Evolutionary conservation across 352 stramenopile genomes (phyloP).

Genomic region (Phytopythium vexans): DNA sequence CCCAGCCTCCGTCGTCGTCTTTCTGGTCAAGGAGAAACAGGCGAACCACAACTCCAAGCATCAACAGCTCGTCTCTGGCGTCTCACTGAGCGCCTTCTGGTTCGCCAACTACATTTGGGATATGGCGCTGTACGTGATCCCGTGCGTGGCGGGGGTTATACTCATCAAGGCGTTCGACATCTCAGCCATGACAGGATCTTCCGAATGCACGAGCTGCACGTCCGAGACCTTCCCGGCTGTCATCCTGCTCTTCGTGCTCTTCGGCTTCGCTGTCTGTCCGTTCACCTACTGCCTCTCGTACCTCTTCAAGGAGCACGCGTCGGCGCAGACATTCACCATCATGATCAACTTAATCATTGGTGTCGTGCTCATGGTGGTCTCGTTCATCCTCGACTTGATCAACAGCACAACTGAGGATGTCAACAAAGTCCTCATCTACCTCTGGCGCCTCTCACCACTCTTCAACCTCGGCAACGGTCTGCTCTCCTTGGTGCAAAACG

Average conservation of each 20-base stretch:
- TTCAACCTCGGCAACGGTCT: constrained; percentile 49
- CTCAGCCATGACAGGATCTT: constrained; percentile 45
- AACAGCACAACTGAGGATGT: constrained; percentile 34
- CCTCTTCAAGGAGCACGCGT: too few relatives aligned
- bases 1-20: constrained; percentile 90
- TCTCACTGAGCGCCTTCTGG: constrained; percentile 94
- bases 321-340: constrained; percentile 65
- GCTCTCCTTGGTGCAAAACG: constrained; percentile 30
- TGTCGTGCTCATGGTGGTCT: constrained; percentile 53
- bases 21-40: constrained; percentile 95
- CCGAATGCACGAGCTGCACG: too few relatives aligned
- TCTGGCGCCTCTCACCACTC: constrained; percentile 66
- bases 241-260: too few relatives aligned
- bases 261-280: too few relatives aligned
- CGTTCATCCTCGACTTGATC: constrained; percentile 47
- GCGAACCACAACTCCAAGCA: constrained; percentile 94
- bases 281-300: too few relatives aligned
- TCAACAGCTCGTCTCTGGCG: constrained; percentile 94
- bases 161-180: constrained; percentile 53
- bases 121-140: constrained; percentile 88
- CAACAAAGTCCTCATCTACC: constrained; percentile 53
- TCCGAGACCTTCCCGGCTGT: too few relatives aligned
- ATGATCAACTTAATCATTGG: constrained; percentile 67
- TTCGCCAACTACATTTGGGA: constrained; percentile 94
- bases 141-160: constrained; percentile 35